phyloP scores from a whole-genome alignment of 148 eudicot genomes.

The Camellia japonica region DNA sequence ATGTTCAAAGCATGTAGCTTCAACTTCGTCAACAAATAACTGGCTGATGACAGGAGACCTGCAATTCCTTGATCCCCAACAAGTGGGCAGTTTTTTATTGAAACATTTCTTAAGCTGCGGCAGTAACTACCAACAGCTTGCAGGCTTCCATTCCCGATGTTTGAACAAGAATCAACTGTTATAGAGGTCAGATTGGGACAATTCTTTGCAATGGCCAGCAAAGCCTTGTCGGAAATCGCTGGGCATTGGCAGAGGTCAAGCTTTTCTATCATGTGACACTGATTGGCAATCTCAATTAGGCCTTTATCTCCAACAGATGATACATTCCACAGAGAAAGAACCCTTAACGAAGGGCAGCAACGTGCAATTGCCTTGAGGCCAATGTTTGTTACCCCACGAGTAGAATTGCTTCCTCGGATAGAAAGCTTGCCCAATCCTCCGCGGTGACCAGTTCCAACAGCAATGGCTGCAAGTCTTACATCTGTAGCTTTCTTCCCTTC shows the following conservation, averaged over 20 bases:
- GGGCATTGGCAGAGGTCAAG: conserved; percentile 71
- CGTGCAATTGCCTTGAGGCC: conserved; percentile 79
- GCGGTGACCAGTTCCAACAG: conserved; percentile 60
- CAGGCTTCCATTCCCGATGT: conserved; percentile 56
- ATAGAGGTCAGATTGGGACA: conserved; percentile 57
- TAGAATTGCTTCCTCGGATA: conserved; percentile 52
- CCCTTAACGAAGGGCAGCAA: conserved; percentile 66
- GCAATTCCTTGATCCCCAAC: conserved; percentile 83
- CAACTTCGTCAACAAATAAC: conserved; percentile 41
- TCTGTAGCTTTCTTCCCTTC: conserved; percentile 93
- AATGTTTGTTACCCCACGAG: conserved; percentile 47
- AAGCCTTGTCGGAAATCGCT: conserved; percentile 57
- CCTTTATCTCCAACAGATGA: conserved; percentile 76
- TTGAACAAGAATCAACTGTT: conserved; percentile 55
- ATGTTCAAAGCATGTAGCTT: conserved; percentile 70
- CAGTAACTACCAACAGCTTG: conserved; percentile 63
- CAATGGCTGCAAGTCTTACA: conserved; percentile 85
- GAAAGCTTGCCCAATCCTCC: conserved; percentile 87
- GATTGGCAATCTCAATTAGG: conserved; percentile 64
- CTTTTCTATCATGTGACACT: conserved; percentile 59
- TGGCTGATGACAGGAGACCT: conserved; percentile 51
- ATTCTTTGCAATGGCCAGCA: conserved; percentile 58
- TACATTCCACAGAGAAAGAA: conserved; percentile 68
- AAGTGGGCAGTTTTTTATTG: conserved; percentile 68
- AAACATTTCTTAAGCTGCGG: conserved; percentile 44